Percentiles rank a stretch among this genome's conserved stretches.
Conservation (phyloP, 331 rosid genomes). For the Erythrophleum ivorense region DNA sequence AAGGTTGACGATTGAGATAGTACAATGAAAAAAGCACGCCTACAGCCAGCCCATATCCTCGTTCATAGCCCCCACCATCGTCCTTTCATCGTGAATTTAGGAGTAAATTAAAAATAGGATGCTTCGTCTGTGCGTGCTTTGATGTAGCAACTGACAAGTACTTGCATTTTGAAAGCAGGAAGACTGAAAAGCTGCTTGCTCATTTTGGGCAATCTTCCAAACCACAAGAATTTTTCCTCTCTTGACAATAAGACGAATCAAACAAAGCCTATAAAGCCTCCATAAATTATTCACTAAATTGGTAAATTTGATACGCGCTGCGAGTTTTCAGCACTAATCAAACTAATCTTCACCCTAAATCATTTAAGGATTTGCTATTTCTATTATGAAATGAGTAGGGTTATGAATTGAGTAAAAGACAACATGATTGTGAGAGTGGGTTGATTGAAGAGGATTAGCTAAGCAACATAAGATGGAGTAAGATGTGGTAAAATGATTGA, state of each 20-base stretch:
- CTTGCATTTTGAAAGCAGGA: background rate
- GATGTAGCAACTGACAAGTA: background rate
- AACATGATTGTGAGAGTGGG: background rate
- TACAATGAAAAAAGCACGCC: background rate
- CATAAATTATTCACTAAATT: too few relatives aligned
- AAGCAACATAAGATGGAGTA: slow-evolving; percentile 2
- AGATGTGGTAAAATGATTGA: background rate
- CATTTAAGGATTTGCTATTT: too few relatives aligned
- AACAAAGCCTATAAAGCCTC: background rate
- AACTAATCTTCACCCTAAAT: too few relatives aligned
- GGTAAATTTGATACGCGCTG: too few relatives aligned
- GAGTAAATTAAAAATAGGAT: background rate
- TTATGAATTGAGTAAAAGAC: background rate
- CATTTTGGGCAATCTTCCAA: slow-evolving; percentile 18
- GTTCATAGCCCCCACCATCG: background rate
- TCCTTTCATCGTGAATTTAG: background rate
- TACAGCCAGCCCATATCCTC: background rate
- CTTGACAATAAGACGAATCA: background rate
- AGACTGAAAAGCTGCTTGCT: background rate
- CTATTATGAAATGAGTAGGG: background rate
- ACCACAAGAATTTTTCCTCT: background rate
- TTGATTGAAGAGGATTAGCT: background rate
- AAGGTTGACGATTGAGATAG: background rate
- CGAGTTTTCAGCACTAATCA: background rate
- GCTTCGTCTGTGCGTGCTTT: background rate